Percentiles rank a stretch among this genome's conserved stretches.
These are phyloP conservation scores for Crithidia expoeki DNA, from an alignment of 208 protist species.

Conservation along the genomic window DNA sequence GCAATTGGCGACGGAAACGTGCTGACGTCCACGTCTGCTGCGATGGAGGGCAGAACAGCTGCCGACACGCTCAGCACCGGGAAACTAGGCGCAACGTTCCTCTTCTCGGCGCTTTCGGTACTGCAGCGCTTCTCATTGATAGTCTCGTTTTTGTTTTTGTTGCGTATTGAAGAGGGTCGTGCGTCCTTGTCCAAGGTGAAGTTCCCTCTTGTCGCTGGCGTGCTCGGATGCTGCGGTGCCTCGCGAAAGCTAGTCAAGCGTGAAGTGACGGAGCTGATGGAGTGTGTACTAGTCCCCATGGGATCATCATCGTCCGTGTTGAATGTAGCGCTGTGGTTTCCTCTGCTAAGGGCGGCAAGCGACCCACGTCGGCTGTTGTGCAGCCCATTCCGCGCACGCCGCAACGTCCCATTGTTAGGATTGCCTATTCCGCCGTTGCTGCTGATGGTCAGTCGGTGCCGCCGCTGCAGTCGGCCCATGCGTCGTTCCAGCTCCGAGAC, in stretches of 20 bases:
- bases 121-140: not conserved
- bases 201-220: not conserved
- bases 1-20: not conserved
- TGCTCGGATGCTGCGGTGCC: not conserved
- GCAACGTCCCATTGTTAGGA: not conserved
- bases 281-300: slow-evolving; percentile 7
- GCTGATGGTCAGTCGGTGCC: not conserved
- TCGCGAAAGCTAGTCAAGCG: slow-evolving; percentile 3
- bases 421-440: not conserved
- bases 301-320: not conserved
- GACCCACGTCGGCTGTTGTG: slow-evolving; percentile 17
- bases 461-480: slow-evolving; percentile 30
- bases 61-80: not conserved
- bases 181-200: not conserved
- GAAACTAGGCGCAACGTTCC: not conserved
- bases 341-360: not conserved
- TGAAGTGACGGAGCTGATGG: not conserved
- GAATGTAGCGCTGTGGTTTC: not conserved
- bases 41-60: not conserved
- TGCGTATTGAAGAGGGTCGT: not conserved
- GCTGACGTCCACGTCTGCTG: not conserved
- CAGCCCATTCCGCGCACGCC: not conserved
- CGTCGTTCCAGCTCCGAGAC: slow-evolving; percentile 59
- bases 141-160: not conserved
- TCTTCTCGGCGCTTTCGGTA: not conserved